Conservation (phyloP, 2,329 filamentous ascomycete genomes). For the Nigrograna mackinnonii region DNA sequence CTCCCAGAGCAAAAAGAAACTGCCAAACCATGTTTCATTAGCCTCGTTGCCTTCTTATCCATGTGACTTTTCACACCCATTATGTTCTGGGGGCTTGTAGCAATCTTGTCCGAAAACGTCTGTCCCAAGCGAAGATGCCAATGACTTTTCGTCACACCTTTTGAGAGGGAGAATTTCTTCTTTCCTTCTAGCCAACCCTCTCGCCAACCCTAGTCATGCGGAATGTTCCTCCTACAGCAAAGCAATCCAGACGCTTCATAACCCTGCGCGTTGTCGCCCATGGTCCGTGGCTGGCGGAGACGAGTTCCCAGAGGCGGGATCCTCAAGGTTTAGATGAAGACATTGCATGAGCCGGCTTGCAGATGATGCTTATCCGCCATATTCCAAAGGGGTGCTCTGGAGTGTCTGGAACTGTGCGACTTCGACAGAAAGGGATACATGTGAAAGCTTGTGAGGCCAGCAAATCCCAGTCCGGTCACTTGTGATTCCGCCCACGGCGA, state of each 20-base stretch:
- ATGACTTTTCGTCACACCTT: neutral
- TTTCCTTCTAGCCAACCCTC: conserved; percentile 3
- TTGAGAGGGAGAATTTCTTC: neutral
- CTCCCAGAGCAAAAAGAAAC: neutral
- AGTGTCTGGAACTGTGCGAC: too few relatives aligned
- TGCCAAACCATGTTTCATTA: neutral
- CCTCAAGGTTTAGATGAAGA: too few relatives aligned
- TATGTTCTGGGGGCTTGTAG: neutral
- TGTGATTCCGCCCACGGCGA: too few relatives aligned
- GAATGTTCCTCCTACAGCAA: conserved; percentile 1
- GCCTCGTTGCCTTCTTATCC: neutral
- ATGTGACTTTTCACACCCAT: neutral
- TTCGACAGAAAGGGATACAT: too few relatives aligned
- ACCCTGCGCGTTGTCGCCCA: too few relatives aligned
- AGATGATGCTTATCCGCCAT: too few relatives aligned
- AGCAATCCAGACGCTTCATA: conserved; percentile 1
- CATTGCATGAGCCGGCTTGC: too few relatives aligned
- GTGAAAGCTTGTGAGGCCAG: too few relatives aligned
- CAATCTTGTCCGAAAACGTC: neutral
- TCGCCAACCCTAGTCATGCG: conserved; percentile 12
- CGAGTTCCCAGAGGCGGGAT: too few relatives aligned
- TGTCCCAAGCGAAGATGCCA: neutral
- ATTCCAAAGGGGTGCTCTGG: too few relatives aligned
- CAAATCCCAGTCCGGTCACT: too few relatives aligned
- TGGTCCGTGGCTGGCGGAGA: too few relatives aligned